A percentile compares a stretch with the other conserved stretches of the same genome.
Conservation (phyloP, 129 eudicot genomes). For the Lactuca saligna region DNA sequence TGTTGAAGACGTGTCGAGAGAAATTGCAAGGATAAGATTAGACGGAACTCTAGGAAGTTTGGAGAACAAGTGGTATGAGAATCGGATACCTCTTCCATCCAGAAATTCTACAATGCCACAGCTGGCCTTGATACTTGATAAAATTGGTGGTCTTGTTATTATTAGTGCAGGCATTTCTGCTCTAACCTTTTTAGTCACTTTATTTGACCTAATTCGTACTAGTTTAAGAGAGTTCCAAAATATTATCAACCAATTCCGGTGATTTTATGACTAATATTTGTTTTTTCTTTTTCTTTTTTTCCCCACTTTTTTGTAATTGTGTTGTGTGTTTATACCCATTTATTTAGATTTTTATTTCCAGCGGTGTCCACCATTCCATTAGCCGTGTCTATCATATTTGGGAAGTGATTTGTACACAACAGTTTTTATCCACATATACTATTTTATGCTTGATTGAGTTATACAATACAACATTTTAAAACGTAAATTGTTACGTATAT, state of each 20-base stretch:
- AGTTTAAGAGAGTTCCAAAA: conserved; percentile 11
- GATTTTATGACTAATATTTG: conserved; percentile 6
- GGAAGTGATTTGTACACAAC: too few relatives aligned
- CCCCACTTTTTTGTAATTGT: too few relatives aligned
- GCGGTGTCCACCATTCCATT: too few relatives aligned
- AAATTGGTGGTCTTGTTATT: conserved; percentile 37
- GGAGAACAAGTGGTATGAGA: conserved; percentile 34
- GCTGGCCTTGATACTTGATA: conserved; percentile 13
- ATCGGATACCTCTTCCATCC: background rate
- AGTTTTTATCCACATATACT: too few relatives aligned
- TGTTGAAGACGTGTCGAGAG: conserved; percentile 35
- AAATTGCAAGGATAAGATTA: conserved; percentile 34
- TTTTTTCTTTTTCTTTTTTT: background rate
- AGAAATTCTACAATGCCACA: conserved; percentile 7
- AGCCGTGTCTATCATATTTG: too few relatives aligned
- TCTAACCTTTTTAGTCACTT: conserved; percentile 26
- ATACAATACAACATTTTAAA: too few relatives aligned
- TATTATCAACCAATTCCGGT: conserved; percentile 3
- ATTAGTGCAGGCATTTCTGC: conserved; percentile 11
- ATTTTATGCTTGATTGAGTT: too few relatives aligned
- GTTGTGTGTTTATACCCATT: too few relatives aligned
- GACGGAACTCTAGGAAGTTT: conserved; percentile 29
- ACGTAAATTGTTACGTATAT: too few relatives aligned
- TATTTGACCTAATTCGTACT: background rate
- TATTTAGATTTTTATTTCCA: too few relatives aligned